Base-by-base conservation (phyloP, 2,329 filamentous ascomycete genomes). In the Cyphellophora attinorum region DNA sequence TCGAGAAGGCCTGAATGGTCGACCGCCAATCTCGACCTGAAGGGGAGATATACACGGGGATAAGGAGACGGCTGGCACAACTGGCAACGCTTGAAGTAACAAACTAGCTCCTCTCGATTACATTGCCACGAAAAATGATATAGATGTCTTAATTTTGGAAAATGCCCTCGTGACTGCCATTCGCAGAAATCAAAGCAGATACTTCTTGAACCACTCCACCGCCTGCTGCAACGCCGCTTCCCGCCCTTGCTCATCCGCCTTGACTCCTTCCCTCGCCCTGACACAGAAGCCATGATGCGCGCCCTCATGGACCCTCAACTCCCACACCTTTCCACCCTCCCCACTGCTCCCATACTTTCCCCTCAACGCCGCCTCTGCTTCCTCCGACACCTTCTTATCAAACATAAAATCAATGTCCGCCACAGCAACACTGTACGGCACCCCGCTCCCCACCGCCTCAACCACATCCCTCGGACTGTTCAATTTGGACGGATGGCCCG, bases 401-500 rank as follows among this genome's bases (percentile, higher is more conserved):
- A 61, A 64, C 13, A 53, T 61, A 18, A 58, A 59, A 15, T 62
- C 64, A 3, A 53, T 64, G 6, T 66, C 62, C 1, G 41, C 44
- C 5, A 48, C 35, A 12, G 46, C 46, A 11, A 21, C 15, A 5
- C 33, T 21, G 27, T 43, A 48, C 11, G 44, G 44, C 13, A 41
- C 37, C 19, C 37, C 44, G 21, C 15, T 38, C n/a, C 19, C 33
- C 21, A 49, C 32, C 2, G 42, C 42, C 27, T 49, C 45, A 12
- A 41, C 37, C 16, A 48, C 37, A 36, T 68, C 52, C 27, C 73
- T 68, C 6, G 41, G 53, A 0, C 65, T 63, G 3, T 72, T 34
- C 2, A 47, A 47, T 11, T 75, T 43, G 27, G 59, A 66, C 4
- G 71, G 70, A 45, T 74, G 70, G 3, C 61, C 70, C 1, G 62